Base-by-base conservation (phyloP, 1,139 yeast genomes). In the Debaryomyces singareniensis region DNA sequence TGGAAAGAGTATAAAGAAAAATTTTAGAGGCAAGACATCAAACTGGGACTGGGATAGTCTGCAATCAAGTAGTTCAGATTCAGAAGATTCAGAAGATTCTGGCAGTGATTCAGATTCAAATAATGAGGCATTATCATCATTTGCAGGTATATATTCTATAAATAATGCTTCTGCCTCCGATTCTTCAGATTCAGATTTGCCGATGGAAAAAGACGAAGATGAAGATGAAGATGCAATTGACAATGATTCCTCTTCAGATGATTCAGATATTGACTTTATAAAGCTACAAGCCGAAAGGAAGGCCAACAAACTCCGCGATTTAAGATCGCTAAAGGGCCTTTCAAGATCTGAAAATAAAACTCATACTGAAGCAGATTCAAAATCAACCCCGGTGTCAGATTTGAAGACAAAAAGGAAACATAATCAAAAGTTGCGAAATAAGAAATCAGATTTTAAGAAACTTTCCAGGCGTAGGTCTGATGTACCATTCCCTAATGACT, bases 201-300 rank as follows among this genome's bases (percentile, higher is more conserved):
- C 38, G 9, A n/a, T n/a, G n/a, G n/a, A n/a, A n/a, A 53, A 49
- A 13, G 49, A 44, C 7, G 61, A 59, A 4, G 63, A 55, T 4
- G 61, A 53, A 16, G 67, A 57, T 13, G 64, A 58, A 16, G 56
- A 55, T 14, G 62, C 55, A 13, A 61, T 55, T 15, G 57, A 51
- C 12, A 45, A 38, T 13, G 52, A 49, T 20, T 69, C 78, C 4
- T 72, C 78, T 10, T 67, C 74, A 1, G 81, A 77, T 39, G 87
- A 79, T 42, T 76, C 76, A 21, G 79, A 76, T 42, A 75, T 79
- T 3, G 91, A 81, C 52, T 79, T 78, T 47, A 82, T 80, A 11
- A 74, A 71, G 49, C 55, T 80, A 36, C 82, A 82, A 26, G 83
- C 79, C 5, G 80, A 78, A 45, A 64, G 76, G 39, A 75, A 79